Conservation (phyloP, 768 basidiomycete species). For the Leccinum fibrillosum region DNA sequence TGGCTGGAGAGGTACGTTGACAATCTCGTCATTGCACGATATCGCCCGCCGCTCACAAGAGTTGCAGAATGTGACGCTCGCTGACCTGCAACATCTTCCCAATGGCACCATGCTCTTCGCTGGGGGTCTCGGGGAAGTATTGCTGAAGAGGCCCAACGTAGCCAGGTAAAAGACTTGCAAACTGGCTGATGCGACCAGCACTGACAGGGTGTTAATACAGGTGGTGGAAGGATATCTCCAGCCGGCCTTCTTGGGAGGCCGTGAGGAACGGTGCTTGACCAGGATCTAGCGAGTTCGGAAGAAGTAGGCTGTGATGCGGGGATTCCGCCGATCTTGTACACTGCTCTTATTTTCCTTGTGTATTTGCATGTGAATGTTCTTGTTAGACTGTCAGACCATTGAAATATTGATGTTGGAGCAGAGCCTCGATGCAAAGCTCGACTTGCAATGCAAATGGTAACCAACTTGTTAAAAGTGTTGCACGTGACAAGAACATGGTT, state of each 20-base stretch:
- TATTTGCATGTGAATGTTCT: too few relatives aligned
- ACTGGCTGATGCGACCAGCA: not conserved
- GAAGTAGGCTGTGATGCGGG: too few relatives aligned
- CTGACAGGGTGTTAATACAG: constrained; percentile 18
- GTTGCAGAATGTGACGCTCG: constrained; percentile 45
- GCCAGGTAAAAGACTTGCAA: constrained; percentile 31
- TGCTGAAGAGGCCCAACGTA: constrained; percentile 39
- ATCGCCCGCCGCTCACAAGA: not conserved
- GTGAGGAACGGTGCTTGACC: not conserved
- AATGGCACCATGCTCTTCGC: constrained; percentile 34
- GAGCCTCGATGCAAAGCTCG: too few relatives aligned
- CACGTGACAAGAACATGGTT: too few relatives aligned
- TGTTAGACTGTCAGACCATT: too few relatives aligned
- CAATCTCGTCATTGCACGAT: not conserved
- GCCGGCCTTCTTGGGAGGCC: constrained; percentile 41
- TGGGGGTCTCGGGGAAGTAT: constrained; percentile 30
- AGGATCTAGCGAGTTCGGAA: too few relatives aligned
- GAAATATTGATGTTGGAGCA: too few relatives aligned
- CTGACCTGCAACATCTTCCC: constrained; percentile 58
- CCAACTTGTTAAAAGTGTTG: too few relatives aligned
- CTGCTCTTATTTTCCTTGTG: too few relatives aligned
- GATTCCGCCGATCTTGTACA: too few relatives aligned
- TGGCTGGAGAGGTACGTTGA: constrained; percentile 51
- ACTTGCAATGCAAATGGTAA: too few relatives aligned
- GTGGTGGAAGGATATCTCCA: constrained; percentile 52